Percentiles rank a stretch among this genome's conserved stretches.
Conservation (phyloP, 345 rosid genomes). For the Pugionium cornutum region DNA sequence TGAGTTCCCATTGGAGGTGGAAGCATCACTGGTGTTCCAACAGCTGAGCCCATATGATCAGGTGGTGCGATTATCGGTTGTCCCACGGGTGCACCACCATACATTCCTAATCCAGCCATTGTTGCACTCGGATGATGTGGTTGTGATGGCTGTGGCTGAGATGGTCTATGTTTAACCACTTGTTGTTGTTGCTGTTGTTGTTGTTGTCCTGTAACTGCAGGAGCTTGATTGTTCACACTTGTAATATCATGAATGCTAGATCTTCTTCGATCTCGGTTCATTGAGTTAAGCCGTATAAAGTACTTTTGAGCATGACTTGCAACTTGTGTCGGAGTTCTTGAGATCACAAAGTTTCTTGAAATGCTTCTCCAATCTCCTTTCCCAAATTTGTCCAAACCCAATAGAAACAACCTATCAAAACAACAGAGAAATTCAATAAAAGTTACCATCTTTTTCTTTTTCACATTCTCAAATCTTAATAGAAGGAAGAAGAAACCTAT, state of each 20-base stretch:
- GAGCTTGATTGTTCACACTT: conserved; percentile 51
- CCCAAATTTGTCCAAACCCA: conserved; percentile 89
- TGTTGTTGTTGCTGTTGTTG: conserved; percentile 44
- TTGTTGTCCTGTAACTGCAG: conserved; percentile 50
- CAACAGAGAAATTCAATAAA: conserved; percentile 26
- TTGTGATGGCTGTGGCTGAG: conserved; percentile 46
- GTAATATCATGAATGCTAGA: conserved; percentile 96
- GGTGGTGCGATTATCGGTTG: conserved; percentile 63
- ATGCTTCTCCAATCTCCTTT: conserved; percentile 99
- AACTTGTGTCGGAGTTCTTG: conserved; percentile 78
- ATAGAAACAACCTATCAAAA: conserved; percentile 66
- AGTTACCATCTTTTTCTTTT: too few species aligned
- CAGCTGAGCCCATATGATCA: conserved; percentile 75
- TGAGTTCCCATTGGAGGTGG: conserved; percentile 54
- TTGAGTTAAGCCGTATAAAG: conserved; percentile 77
- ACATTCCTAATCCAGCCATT: conserved; percentile 67
- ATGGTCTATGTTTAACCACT: conserved; percentile 36
- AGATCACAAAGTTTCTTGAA: conserved; percentile 79
- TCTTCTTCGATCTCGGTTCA: conserved; percentile 84
- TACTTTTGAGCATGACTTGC: conserved; percentile 89
- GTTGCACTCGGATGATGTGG: conserved; percentile 44
- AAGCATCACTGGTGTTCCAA: conserved; percentile 93
- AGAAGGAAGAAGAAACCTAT: conserved; percentile 51
- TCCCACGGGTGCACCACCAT: conserved; percentile 66
- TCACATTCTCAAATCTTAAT: too few species aligned